phyloP scores from a whole-genome alignment of 352 stramenopile species.

The Phytophthora cajani region DNA sequence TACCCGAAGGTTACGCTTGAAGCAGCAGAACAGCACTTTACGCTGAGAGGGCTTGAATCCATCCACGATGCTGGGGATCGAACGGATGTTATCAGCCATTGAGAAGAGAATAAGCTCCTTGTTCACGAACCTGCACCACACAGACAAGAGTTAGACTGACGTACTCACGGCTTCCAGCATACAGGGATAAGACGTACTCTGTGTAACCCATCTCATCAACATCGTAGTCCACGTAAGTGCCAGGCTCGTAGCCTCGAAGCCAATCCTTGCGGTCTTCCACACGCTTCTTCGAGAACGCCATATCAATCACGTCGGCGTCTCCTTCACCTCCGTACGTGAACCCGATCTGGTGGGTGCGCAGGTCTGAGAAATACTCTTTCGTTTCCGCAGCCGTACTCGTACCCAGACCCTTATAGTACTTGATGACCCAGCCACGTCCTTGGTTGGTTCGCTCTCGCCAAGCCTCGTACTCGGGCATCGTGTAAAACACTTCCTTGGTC shows the following conservation, averaged over 20 bases:
- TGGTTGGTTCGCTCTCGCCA: constrained; percentile 92
- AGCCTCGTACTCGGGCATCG: constrained; percentile 96
- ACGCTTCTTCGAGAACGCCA: constrained; percentile 97
- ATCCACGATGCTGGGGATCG: constrained; percentile 96
- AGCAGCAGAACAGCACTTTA: constrained; percentile 98
- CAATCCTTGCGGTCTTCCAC: constrained; percentile 97
- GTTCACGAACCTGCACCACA: constrained; percentile 94
- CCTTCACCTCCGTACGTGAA: constrained; percentile 94
- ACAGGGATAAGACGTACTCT: constrained; percentile 64
- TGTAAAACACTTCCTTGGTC: constrained; percentile 95
- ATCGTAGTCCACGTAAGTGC: constrained; percentile 93
- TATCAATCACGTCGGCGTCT: constrained; percentile 94
- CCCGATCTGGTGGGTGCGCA: constrained; percentile 93
- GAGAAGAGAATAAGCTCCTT: constrained; percentile 99
- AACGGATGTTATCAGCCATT: constrained; percentile 97
- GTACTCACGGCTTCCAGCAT: background rate
- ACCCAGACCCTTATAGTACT: constrained; percentile 99
- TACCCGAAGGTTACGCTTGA: constrained; percentile 98
- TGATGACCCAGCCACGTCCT: constrained; percentile 95
- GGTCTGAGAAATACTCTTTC: constrained; percentile 97
- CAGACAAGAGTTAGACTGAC: constrained; percentile 5
- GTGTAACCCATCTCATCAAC: constrained; percentile 93
- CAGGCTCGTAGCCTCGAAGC: constrained; percentile 89
- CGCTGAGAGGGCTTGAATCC: constrained; percentile 99
- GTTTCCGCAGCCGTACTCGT: constrained; percentile 97